These are phyloP conservation scores for Venturia pyrina DNA, from an alignment of 2,329 filamentous ascomycete species.

Conservation along the genomic window DNA sequence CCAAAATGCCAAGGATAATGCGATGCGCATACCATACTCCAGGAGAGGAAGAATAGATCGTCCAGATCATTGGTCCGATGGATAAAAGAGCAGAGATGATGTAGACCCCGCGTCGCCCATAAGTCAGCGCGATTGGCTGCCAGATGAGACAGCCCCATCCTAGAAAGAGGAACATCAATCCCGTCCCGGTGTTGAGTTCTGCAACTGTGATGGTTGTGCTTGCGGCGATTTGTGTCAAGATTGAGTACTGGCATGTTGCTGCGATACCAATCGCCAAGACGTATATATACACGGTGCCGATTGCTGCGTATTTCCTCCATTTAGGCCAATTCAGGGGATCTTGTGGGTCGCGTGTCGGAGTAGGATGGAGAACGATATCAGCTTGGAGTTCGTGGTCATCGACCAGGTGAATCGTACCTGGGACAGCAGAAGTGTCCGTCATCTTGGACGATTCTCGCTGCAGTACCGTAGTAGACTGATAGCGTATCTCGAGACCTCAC, in stretches of 20 bases:
- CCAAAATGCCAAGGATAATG: constrained; percentile 18
- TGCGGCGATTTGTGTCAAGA: constrained; percentile 37
- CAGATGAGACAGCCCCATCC: constrained; percentile 43
- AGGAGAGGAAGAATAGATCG: neutral
- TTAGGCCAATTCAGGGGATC: constrained; percentile 38
- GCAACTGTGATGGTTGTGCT: constrained; percentile 36
- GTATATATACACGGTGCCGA: constrained; percentile 29
- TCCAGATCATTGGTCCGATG: constrained; percentile 17
- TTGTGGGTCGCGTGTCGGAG: constrained; percentile 34
- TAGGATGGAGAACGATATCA: constrained; percentile 25
- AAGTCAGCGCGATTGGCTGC: constrained; percentile 43
- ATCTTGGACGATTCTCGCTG: neutral
- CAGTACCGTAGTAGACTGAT: no score
- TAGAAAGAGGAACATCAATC: constrained; percentile 42
- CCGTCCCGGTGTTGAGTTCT: constrained; percentile 40
- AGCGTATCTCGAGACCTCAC: neutral
- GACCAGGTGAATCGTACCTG: constrained; percentile 34
- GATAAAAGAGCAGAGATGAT: constrained; percentile 32
- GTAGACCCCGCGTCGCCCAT: constrained; percentile 41
- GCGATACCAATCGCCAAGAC: constrained; percentile 38
- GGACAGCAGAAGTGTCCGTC: constrained; percentile 16
- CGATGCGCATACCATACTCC: constrained; percentile 10
- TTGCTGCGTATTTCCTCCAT: neutral
- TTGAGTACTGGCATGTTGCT: constrained; percentile 39
- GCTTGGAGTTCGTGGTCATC: constrained; percentile 27